A percentile compares a stretch with the other conserved stretches of the same genome.
These are phyloP conservation scores for Pichia deserticola DNA, from an alignment of 805 yeast genomes.

Conservation along the genomic window DNA sequence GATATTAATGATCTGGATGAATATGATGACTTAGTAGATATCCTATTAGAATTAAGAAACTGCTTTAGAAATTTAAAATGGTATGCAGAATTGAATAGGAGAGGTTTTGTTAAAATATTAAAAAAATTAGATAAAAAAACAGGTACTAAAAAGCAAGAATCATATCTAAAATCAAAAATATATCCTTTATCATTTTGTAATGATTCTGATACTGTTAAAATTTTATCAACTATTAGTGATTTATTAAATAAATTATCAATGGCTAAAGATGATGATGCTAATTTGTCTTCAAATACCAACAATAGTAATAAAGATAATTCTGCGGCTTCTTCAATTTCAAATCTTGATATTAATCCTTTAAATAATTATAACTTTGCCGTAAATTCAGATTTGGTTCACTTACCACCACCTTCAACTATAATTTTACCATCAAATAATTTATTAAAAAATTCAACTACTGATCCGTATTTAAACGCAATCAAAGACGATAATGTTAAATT, in stretches of 20 bases:
- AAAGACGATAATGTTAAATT: slow-evolving; percentile 27
- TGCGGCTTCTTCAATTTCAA: slow-evolving; percentile 7
- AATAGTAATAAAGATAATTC: background rate
- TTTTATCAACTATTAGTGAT: slow-evolving; percentile 45
- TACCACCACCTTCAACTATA: background rate
- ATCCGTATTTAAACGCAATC: slow-evolving; percentile 20
- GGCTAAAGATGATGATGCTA: slow-evolving; percentile 10
- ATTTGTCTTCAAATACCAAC: background rate
- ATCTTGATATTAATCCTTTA: background rate
- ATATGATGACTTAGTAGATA: slow-evolving; percentile 54
- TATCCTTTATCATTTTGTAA: slow-evolving; percentile 72
- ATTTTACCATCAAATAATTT: background rate
- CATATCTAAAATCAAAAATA: slow-evolving; percentile 60
- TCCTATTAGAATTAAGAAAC: slow-evolving; percentile 68
- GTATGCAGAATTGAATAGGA: slow-evolving; percentile 87
- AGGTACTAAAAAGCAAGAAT: slow-evolving; percentile 48
- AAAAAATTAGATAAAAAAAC: slow-evolving; percentile 86
- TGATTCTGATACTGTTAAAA: slow-evolving; percentile 50
- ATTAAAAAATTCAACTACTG: slow-evolving; percentile 7
- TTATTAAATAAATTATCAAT: slow-evolving; percentile 42
- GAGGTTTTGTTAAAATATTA: slow-evolving; percentile 82
- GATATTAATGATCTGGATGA: slow-evolving; percentile 40
- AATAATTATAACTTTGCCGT: background rate
- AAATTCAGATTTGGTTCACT: background rate
- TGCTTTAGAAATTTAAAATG: slow-evolving; percentile 80